A percentile compares a stretch with the other conserved stretches of the same genome.
Evolutionary conservation across 805 yeast species (phyloP).

Genomic region (Myxozyma monticola): DNA sequence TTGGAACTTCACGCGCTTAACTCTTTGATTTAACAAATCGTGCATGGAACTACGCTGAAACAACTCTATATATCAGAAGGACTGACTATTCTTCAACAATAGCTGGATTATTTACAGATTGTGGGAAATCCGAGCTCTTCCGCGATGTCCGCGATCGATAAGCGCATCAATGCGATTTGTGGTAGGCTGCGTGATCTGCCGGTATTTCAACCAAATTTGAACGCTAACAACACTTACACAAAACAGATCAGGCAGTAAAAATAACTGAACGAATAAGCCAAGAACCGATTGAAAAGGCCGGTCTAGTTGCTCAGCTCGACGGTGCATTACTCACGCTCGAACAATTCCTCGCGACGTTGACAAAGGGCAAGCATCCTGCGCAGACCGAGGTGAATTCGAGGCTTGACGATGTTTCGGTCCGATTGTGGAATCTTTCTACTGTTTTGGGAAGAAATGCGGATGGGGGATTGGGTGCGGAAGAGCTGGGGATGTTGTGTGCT

Average conservation of each 20-base stretch:
- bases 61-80: too few relatives aligned
- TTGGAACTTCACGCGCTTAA: too few relatives aligned
- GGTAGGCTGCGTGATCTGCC: too few relatives aligned
- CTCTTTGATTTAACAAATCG: too few relatives aligned
- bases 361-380: constrained; percentile 2
- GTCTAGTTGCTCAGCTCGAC: constrained; percentile 10
- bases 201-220: too few relatives aligned
- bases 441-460: constrained; percentile 3
- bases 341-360: constrained; percentile 12
- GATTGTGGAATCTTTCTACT: constrained; percentile 22
- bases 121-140: too few relatives aligned
- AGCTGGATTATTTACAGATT: too few relatives aligned
- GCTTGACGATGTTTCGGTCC: constrained; percentile 9
- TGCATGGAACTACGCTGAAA: too few relatives aligned
- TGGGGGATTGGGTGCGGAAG: background rate
- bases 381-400: background rate
- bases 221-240: too few relatives aligned
- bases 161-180: constrained; percentile 1
- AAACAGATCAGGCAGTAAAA: constrained; percentile 1
- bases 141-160: too few relatives aligned
- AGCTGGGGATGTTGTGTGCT: constrained; percentile 4
- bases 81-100: too few relatives aligned
- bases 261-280: constrained; percentile 1
- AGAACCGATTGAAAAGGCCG: background rate
- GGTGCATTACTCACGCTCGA: constrained; percentile 8